These are phyloP conservation scores for Calonectria fujianensis DNA, from an alignment of 2,329 filamentous ascomycete genomes.

Conservation along the genomic window DNA sequence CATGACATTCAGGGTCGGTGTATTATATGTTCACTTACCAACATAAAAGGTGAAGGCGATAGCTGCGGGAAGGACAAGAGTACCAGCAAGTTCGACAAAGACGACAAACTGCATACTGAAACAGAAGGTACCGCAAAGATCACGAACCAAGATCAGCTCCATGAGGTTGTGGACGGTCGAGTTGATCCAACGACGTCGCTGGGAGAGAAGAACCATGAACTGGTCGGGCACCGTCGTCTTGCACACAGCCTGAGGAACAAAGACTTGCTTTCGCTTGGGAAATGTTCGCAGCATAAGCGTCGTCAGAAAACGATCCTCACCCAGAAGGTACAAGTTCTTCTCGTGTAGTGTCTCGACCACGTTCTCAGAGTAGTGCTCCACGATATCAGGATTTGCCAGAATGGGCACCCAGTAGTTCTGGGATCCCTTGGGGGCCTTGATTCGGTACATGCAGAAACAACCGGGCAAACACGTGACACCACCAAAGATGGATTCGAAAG, in stretches of 20 bases:
- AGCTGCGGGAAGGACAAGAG: constrained; percentile 94
- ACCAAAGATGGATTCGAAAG: constrained; percentile 98
- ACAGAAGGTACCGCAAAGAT: constrained; percentile 98
- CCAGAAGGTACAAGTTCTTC: constrained; percentile 94
- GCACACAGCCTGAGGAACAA: constrained; percentile 98
- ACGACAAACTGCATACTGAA: constrained; percentile 99
- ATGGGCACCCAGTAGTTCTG: constrained; percentile 99
- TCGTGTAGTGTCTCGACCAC: constrained; percentile 98
- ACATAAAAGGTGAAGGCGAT: constrained; percentile 99
- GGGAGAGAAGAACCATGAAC: constrained; percentile 94
- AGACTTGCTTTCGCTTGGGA: constrained; percentile 98
- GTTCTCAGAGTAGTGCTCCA: constrained; percentile 99
- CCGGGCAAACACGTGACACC: constrained; percentile 98
- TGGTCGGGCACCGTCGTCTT: constrained; percentile 97
- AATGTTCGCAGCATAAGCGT: constrained; percentile 99
- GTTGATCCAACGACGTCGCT: constrained; percentile 99
- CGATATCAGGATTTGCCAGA: constrained; percentile 97
- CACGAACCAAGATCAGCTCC: constrained; percentile 95
- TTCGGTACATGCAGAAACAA: constrained; percentile 99
- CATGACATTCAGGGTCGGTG: neutral
- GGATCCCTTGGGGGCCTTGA: constrained; percentile 98
- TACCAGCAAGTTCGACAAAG: constrained; percentile 95
- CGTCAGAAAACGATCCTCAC: constrained; percentile 95
- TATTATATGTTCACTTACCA: constrained; percentile 74
- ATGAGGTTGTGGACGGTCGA: constrained; percentile 99